phyloP scores from a whole-genome alignment of 352 stramenopile genomes.

The Bremia lactucae region DNA sequence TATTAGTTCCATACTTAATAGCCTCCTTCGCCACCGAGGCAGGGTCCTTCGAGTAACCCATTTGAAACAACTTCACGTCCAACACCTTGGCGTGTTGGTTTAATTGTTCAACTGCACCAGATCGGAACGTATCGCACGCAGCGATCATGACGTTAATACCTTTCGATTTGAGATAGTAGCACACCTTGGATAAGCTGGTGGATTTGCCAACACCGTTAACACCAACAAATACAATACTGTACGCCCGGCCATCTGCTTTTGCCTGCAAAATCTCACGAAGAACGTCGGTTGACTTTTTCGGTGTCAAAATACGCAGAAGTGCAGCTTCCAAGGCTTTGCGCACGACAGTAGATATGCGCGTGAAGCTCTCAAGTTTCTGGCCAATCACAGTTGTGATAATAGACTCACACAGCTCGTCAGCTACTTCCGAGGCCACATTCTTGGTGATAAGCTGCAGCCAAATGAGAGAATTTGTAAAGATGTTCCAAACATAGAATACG shows the following conservation, averaged over 20 bases:
- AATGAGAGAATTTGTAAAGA: slow-evolving; percentile 2
- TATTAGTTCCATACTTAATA: slow-evolving; percentile 90
- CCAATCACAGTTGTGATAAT: slow-evolving; percentile 90
- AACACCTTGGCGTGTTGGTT: slow-evolving; percentile 95
- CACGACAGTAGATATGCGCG: slow-evolving; percentile 85
- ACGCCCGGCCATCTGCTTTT: slow-evolving; percentile 83
- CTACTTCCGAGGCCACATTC: slow-evolving; percentile 95
- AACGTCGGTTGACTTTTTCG: slow-evolving; percentile 93
- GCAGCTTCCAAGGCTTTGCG: slow-evolving; percentile 91
- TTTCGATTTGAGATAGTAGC: slow-evolving; percentile 98
- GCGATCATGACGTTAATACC: slow-evolving; percentile 93
- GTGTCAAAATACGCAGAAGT: slow-evolving; percentile 91
- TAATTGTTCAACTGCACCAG: slow-evolving; percentile 97
- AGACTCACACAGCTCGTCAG: slow-evolving; percentile 91
- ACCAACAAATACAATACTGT: slow-evolving; percentile 97
- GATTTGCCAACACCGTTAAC: slow-evolving; percentile 99
- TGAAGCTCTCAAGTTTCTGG: slow-evolving; percentile 93
- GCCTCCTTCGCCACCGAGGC: slow-evolving; percentile 91
- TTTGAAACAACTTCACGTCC: slow-evolving; percentile 93
- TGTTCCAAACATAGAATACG: neutral
- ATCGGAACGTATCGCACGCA: slow-evolving; percentile 98
- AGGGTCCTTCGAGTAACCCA: slow-evolving; percentile 94
- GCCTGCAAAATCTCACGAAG: slow-evolving; percentile 89
- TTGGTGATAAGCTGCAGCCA: slow-evolving; percentile 90
- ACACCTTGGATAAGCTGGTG: slow-evolving; percentile 97